Percentiles rank a stretch among this genome's conserved stretches.
Evolutionary conservation across 2,329 filamentous ascomycete species (phyloP).

Genomic region (Westerdykella aurantiaca): DNA sequence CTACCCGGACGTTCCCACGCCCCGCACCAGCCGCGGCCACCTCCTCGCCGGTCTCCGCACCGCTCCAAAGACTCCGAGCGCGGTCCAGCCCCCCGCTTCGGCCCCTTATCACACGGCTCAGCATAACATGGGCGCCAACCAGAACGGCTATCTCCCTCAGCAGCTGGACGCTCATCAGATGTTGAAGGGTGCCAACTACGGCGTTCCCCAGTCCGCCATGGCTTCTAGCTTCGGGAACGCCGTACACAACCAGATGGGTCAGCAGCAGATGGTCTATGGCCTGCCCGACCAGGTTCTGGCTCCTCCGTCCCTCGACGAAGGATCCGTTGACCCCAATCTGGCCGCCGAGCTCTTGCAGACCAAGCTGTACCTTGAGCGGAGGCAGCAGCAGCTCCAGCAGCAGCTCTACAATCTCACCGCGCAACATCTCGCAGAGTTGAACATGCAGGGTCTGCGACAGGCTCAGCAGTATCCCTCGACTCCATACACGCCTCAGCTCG

Average conservation of each 20-base stretch:
- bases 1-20: slow-evolving; percentile 63
- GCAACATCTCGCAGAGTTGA: slow-evolving; percentile 53
- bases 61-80: slow-evolving; percentile 77
- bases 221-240: slow-evolving; percentile 48
- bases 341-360: slow-evolving; percentile 87
- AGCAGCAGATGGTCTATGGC: slow-evolving; percentile 55
- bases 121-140: slow-evolving; percentile 42
- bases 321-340: slow-evolving; percentile 76
- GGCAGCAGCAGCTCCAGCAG: slow-evolving; percentile 92
- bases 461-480: slow-evolving; percentile 48
- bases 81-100: slow-evolving; percentile 56
- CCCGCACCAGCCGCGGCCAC: slow-evolving; percentile 90
- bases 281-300: slow-evolving; percentile 80
- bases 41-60: slow-evolving; percentile 89
- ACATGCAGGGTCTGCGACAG: slow-evolving; percentile 49
- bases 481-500: slow-evolving; percentile 50
- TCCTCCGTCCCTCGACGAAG: slow-evolving; percentile 66
- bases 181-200: slow-evolving; percentile 36
- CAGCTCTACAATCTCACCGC: slow-evolving; percentile 76
- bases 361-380: slow-evolving; percentile 86
- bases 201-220: slow-evolving; percentile 55
- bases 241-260: slow-evolving; percentile 39
- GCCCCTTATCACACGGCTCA: slow-evolving; percentile 55
- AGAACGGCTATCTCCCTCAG: slow-evolving; percentile 44
- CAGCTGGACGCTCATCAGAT: slow-evolving; percentile 19